Base-by-base conservation (phyloP, 768 basidiomycete genomes). In the Pulveroboletus sp. region DNA sequence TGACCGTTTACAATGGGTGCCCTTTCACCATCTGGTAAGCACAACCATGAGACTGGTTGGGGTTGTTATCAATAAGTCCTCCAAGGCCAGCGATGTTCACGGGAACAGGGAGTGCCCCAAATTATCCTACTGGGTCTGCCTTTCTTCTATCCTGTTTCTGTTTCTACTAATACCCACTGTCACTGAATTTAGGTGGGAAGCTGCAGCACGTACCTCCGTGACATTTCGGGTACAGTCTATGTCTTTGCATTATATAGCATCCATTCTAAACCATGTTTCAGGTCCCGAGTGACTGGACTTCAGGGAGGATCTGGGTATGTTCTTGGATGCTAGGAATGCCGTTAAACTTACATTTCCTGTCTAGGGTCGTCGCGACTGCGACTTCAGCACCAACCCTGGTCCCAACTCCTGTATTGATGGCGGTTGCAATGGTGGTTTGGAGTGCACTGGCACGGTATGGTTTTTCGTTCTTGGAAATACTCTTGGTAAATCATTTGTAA, bases 391-490 rank as follows among this genome's bases (percentile, higher is more conserved):
- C 35, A 74, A 75, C 57, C 73, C 73, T 34, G 80, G 76, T 20
- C 69, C 68, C 5, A 81, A 75, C 53, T 80, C 81, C 14, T 88
- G 85, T 53, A 53, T 80, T 17, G 73, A 75, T 47, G 86, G 85
- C 34, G 83, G 83, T 40, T 87, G 85, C 60, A 83, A 81, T 49
- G 85, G 86, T 16, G 86, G 85, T 32, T 68, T 88, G 9, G 57
- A 71, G 11, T 87, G 86, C 52, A 78, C 77, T 56, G 83, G 79
- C 38, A 81, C 81, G 23, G 76, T 75, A 53, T 43, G 61, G n/a
- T 31, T 33, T 32, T 4, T 6, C 2, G 2, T 41, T 35, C 6
- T 8, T 16, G 24, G 31, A 17, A 17, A 14, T 23, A 34, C 24
- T 13, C 29, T 13, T 36, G 12, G 19, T 45, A 40, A 46, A 21